Conservation (phyloP, 2,329 filamentous ascomycete species). For the Epichloe scottii region DNA sequence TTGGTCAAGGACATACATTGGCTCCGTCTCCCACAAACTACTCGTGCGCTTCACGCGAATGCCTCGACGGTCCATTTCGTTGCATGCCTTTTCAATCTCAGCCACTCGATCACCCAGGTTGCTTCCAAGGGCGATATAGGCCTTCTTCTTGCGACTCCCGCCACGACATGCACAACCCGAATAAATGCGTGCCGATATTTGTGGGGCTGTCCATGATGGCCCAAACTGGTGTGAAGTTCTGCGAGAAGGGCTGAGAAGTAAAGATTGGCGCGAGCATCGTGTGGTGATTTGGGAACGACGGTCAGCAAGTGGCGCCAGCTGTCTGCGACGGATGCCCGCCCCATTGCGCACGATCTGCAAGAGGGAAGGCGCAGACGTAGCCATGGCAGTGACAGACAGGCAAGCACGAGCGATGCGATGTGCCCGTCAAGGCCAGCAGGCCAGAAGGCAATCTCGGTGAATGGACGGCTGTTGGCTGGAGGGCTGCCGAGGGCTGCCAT, state of each 20-base stretch:
- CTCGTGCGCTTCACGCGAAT: conserved; percentile 73
- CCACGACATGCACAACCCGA: conserved; percentile 24
- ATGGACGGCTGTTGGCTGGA: neutral
- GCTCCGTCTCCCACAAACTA: conserved; percentile 83
- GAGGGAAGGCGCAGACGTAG: neutral
- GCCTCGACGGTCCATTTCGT: conserved; percentile 58
- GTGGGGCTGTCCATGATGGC: neutral
- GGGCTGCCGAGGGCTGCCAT: neutral
- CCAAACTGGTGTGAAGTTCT: neutral
- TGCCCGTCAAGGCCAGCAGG: neutral
- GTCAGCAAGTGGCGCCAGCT: neutral
- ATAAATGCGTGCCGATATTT: conserved; percentile 8
- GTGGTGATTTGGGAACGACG: conserved; percentile 3
- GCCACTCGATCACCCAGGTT: conserved; percentile 78
- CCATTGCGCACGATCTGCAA: neutral
- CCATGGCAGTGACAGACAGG: neutral
- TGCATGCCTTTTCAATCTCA: conserved; percentile 76
- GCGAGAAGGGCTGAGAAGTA: neutral
- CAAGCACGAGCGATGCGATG: neutral
- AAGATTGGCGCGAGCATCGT: neutral
- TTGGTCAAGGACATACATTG: conserved; percentile 93
- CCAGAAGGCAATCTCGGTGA: neutral
- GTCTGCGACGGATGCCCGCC: neutral
- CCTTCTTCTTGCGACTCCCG: conserved; percentile 29
- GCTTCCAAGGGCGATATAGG: conserved; percentile 82